Evolutionary conservation across 2,329 filamentous ascomycete species (phyloP), one percentile per base, ranked within the genome.

Genomic region (Plectosphaerella cucumerina): DNA sequence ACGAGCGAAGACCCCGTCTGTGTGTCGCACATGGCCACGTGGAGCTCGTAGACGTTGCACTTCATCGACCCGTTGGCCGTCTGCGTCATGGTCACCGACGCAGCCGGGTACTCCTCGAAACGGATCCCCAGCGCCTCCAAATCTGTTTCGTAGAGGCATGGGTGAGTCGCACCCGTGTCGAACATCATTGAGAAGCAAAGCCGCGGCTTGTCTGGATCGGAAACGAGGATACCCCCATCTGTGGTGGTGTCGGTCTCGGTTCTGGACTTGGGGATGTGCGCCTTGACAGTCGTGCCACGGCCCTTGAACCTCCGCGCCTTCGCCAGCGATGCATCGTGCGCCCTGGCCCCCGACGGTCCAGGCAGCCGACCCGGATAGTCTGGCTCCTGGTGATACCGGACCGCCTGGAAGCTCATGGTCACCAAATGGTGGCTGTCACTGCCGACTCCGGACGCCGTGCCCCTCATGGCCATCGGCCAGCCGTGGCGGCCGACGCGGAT

Each of bases 131-230:
- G 59, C 4, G 53, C 47, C 10, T 50, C 33, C 4, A 74, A 58
- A 57, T 76, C 74, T 15, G 56, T 44, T 10, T 55, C 44, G 48
- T 61, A 62, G 31, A 77, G 60, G 31, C 65, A 59, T 1, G 74
- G 72, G 31, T 68, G 64, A 0, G 70, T 74, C 6, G 73, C 69
- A 44, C 74, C 74, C 35, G 64, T 67, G 57, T 77, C 74, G 37
- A 76, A 60, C 42, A 76, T 55, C 17, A 64, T 65, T 31, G 62
- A 56, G 52, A 68, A 69, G 43, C 60, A 57, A 18, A 70, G 47
- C 35, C 57, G 56, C 2, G 68, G 65, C 4, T 6, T 42, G 6
- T 17, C 9, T 6, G 15, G 26, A n/a, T n/a, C 47, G 20, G 49
- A 17, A 9, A 56, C 54, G 35, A 18, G 52, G 26, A 31, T 31